These are phyloP conservation scores for Elymus sibiricus DNA, from an alignment of 176 grass and related monocot genomes.

Conservation along the genomic window DNA sequence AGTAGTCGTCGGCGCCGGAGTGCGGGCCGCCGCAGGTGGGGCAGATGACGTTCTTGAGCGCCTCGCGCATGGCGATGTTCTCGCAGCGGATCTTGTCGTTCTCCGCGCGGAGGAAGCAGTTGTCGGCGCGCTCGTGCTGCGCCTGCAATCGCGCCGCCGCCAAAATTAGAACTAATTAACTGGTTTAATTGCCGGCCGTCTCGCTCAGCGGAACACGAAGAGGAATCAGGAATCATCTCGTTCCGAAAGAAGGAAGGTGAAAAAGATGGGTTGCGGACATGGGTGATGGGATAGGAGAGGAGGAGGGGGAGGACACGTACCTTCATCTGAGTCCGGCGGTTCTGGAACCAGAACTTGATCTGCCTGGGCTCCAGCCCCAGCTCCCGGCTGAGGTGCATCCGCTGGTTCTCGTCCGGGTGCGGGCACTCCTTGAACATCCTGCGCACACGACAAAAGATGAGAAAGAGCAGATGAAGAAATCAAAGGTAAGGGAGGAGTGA, in stretches of 20 bases:
- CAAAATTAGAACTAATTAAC: neutral
- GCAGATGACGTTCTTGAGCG: conserved; percentile 86
- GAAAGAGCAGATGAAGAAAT: neutral
- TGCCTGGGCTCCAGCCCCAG: conserved; percentile 77
- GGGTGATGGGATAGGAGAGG: neutral
- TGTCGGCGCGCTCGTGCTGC: conserved; percentile 89
- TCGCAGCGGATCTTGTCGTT: conserved; percentile 99
- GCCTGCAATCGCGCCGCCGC: conserved; percentile 33
- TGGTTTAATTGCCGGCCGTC: neutral
- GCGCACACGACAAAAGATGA: neutral
- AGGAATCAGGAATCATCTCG: neutral
- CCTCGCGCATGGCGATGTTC: conserved; percentile 94
- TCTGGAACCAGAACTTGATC: conserved; percentile 99
- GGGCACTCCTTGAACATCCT: conserved; percentile 98
- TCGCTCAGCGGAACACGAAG: neutral
- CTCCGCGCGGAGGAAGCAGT: conserved; percentile 84
- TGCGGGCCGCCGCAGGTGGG: conserved; percentile 73
- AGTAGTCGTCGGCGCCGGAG: conserved; percentile 67
- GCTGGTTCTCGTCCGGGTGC: conserved; percentile 95
- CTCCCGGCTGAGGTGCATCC: conserved; percentile 90
- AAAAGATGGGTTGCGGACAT: neutral
- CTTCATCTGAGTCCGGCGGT: conserved; percentile 96
- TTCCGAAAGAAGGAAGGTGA: neutral
- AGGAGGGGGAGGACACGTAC: neutral
- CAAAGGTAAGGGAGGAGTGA: too few species aligned